Percentiles rank a stretch among this genome's conserved stretches.
Conservation (phyloP, 441 rosid species). For the Adansonia rubrostipa region DNA sequence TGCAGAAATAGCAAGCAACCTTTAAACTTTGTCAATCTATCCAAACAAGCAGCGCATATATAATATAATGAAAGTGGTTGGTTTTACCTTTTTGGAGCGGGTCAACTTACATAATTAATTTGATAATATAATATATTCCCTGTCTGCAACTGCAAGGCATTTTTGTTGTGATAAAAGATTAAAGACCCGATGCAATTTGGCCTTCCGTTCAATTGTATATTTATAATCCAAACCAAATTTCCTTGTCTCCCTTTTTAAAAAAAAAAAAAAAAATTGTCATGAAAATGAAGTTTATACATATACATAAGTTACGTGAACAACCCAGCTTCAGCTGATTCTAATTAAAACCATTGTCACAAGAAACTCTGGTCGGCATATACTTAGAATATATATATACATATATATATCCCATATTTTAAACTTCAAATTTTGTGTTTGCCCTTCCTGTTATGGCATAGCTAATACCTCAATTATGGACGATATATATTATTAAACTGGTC, state of each 20-base stretch:
- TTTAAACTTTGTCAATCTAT: conserved; percentile 33
- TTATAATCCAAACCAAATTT: neutral
- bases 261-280: neutral
- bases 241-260: too few species aligned
- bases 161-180: conserved; percentile 22
- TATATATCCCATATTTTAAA: conserved; percentile 16
- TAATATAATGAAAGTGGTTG: conserved; percentile 32
- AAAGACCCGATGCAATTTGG: neutral
- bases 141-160: conserved; percentile 27
- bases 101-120: conserved; percentile 49
- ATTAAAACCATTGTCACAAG: conserved; percentile 44
- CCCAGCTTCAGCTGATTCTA: conserved; percentile 38
- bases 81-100: conserved; percentile 30
- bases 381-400: neutral
- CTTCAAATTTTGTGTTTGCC: neutral
- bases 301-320: conserved; percentile 49
- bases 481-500: conserved; percentile 12
- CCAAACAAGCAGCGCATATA: conserved; percentile 36
- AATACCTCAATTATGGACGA: conserved; percentile 28
- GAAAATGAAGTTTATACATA: conserved; percentile 29
- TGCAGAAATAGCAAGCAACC: conserved; percentile 63
- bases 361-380: conserved; percentile 55
- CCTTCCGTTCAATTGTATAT: neutral
- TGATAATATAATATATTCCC: conserved; percentile 34
- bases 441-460: conserved; percentile 37